These are phyloP conservation scores for Draba incana DNA, from an alignment of 345 rosid species.

Conservation along the genomic window DNA sequence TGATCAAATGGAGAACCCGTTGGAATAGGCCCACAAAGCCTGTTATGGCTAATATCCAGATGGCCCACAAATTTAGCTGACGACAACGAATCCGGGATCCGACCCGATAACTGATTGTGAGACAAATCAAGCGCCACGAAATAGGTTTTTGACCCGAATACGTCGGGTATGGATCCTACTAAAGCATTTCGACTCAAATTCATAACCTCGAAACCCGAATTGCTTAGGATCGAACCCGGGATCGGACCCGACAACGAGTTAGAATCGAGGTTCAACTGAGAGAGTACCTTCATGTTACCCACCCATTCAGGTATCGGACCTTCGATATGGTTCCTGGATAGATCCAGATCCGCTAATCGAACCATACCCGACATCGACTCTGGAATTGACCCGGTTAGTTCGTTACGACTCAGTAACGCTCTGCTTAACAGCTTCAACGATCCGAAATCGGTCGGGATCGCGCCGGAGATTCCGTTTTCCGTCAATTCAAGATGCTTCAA, in stretches of 20 bases:
- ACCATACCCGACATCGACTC: slow-evolving; percentile 56
- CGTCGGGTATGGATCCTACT: slow-evolving; percentile 81
- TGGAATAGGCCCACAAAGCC: slow-evolving; percentile 87
- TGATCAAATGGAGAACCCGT: slow-evolving; percentile 77
- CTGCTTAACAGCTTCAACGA: slow-evolving; percentile 79
- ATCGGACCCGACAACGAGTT: slow-evolving; percentile 65
- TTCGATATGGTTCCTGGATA: slow-evolving; percentile 64
- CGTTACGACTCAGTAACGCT: slow-evolving; percentile 70
- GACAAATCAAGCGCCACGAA: slow-evolving; percentile 85
- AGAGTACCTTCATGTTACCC: slow-evolving; percentile 81
- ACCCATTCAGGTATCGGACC: slow-evolving; percentile 65
- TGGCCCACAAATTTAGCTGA: slow-evolving; percentile 73
- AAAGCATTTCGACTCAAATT: slow-evolving; percentile 78
- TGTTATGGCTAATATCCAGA: slow-evolving; percentile 85
- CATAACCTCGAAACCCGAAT: slow-evolving; percentile 62
- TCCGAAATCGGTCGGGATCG: slow-evolving; percentile 69
- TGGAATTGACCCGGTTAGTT: slow-evolving; percentile 72
- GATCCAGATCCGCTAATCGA: slow-evolving; percentile 84
- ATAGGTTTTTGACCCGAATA: slow-evolving; percentile 66
- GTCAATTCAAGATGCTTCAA: slow-evolving; percentile 78
- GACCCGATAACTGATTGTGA: slow-evolving; percentile 63
- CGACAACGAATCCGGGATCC: slow-evolving; percentile 64
- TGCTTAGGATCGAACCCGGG: slow-evolving; percentile 57
- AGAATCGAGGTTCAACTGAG: slow-evolving; percentile 68
- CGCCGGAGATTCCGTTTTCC: slow-evolving; percentile 65